Base-by-base conservation (phyloP, 1,284 basidiomycete genomes). In the Puccinia hordei region DNA sequence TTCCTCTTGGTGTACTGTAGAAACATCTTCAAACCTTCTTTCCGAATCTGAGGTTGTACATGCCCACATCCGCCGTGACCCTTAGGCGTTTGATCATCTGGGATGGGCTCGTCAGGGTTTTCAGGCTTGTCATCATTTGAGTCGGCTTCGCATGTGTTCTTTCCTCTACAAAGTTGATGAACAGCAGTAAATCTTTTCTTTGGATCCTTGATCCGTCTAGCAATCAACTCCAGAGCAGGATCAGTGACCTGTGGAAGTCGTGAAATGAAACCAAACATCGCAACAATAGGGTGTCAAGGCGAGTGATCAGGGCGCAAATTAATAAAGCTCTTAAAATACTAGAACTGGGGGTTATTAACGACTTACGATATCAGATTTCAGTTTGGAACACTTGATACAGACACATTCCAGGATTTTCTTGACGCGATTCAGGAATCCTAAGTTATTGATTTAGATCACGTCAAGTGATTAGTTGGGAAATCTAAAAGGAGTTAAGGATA, bases 371-470 rank as follows among this genome's bases (percentile, higher is more conserved):
- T 98, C 95, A 83, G 93, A 93, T 89, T 98, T 98, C 83, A 99
- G 89, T 87, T 93, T 97, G 85, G 97, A 97, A 87, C 97, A 99
- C 86, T 96, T 95, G 84, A 95, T 93, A 89, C 97, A 99, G 84
- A 99, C 94, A 87, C 92, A 93, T 89, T 99, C 97, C 87, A 98
- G 88, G 85, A 99, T 98, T 89, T 99, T 99, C 89, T 99, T 99
- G 86, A 98, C 95, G 90, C 98, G 99, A 87, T 93, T 90, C 84
- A 99, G 91, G 88, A 99, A 99, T 74, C 97, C 95, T 95, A 83
- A 53, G 80, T 15, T 41, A 3, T 13, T 12, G 19, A n/a, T 24
- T 24, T 53, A 24, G 15, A 83, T 1, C 66, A 73, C 30, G 5
- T 66, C 49, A 8, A 57, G 24, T 53, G 17, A 33, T 33, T 30